Base-by-base conservation (phyloP, 1,139 yeast genomes). In the Candida albicans region DNA sequence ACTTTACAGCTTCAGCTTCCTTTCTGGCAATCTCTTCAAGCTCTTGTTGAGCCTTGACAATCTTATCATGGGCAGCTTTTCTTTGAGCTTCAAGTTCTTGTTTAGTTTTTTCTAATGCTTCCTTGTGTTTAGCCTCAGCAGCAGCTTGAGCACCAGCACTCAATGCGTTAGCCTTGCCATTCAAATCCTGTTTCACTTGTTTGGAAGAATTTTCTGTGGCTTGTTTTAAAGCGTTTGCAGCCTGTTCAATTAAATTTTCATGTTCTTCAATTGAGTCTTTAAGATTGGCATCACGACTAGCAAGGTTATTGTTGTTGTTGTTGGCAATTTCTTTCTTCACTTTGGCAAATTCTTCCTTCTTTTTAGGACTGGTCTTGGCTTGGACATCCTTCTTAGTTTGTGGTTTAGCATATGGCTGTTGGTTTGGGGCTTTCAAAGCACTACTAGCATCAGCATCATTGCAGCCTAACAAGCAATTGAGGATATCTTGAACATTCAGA, bases 1-100 rank as follows among this genome's bases (percentile, higher is more conserved):
- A 36, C 42, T 47, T 32, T 11, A 33, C 27, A 13, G 51, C 55
- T 40, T 45, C 46, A 39, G 46, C 47, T 52, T 51, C 55, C 41
- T 46, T 51, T 35, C 41, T 47, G 26, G 43, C 48, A 43, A 49
- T 45, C 37, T 46, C 50, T 47, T 50, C 57, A 24, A 52, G 54
- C 46, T 51, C 55, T 34, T 40, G 45, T 42, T 43, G 39, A 2
- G 50, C 55, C 22, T 36, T 35, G 14, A 36, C 18, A 25, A 43
- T 35, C 24, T 36, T 43, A 8, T 28, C 42, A 11, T 18, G 35
- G 32, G 48, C 50, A 25, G 54, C 55, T 45, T 48, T 44, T 49
- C 49, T 46, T 51, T 49, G 45, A 42, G 47, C 47, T 40, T 48
- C 52, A 28, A 52, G 51, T 33, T 37, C 47, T 40, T 40, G 51